Evolutionary conservation across 2,329 filamentous ascomycete species (phyloP), one percentile per base, ranked within the genome.

Genomic region (Fusarium mundagurra): DNA sequence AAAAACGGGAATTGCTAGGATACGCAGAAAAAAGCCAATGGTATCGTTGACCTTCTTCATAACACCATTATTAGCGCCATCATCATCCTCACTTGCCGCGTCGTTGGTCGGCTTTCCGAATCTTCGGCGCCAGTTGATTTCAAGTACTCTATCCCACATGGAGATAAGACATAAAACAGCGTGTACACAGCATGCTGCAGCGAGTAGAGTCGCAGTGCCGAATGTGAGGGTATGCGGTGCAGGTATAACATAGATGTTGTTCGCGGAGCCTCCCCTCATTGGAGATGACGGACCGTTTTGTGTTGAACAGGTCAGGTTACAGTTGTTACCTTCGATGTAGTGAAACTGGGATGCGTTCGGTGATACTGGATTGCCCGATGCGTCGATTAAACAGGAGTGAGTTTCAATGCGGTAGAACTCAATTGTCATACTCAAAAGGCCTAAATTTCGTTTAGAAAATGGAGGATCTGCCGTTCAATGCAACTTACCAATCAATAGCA

Each of bases 121-220:
- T 2, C 82, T 81, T 45, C 80, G 83, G 70, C 85, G 88, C 88
- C 89, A 91, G 67, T 92, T 92, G 57, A 87, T 86, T 68, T 91
- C 86, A 5, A 91, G 79, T 9, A 93, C 91, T 75, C 90, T 92
- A 71, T 89, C 88, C 87, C 88, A 90, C 81, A 90, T 92, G 2
- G 87, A 90, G 0, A 89, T 83, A 14, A 92, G 80, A 14, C 89
- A 90, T 0, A 93, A 80, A 16, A 92, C 86, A 3, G 90, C 89
- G 1, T 91, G 90, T 6, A 93, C 87, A 66, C 90, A 92, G 68
- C 90, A 92, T 5, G 88, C 91, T 5, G 90, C 90, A 1, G 89
- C 87, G 4, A 93, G 82, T 5, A 93, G 85, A 14, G 88, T 92
- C 1, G 85, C 89, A 1, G 89, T 86, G 53, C 87, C 86, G 76